phyloP scores from a whole-genome alignment of 805 yeast species.

The Scheffersomyces lignosus region DNA sequence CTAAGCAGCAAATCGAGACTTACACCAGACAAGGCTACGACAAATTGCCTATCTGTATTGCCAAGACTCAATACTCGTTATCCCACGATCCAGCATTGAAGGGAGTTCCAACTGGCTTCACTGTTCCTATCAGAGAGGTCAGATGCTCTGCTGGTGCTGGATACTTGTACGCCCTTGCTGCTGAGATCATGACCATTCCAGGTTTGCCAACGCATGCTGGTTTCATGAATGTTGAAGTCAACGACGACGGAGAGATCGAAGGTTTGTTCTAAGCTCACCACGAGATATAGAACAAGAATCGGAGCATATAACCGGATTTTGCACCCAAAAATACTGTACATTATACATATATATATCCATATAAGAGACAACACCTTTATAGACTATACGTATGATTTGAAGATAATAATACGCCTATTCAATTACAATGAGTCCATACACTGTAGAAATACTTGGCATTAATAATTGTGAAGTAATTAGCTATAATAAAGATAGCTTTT shows the following conservation, averaged over 20 bases:
- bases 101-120: conserved; percentile 94
- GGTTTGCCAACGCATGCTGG: conserved; percentile 96
- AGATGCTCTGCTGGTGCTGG: conserved; percentile 97
- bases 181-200: conserved; percentile 96
- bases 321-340: no score
- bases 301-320: no score
- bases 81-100: conserved; percentile 92
- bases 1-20: conserved; percentile 74
- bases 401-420: no score
- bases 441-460: no score
- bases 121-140: conserved; percentile 90
- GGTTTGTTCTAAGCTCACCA: conserved; percentile 80
- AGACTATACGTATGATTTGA: no score
- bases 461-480: no score
- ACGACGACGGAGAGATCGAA: conserved; percentile 86
- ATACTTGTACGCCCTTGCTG: conserved; percentile 92
- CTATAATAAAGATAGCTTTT: no score
- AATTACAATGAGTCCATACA: no score
- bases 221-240: conserved; percentile 94
- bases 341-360: no score
- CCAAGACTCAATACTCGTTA: conserved; percentile 94
- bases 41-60: conserved; percentile 91
- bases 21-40: conserved; percentile 88
- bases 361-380: no score
- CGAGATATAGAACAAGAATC: no score